Evolutionary conservation across 257 asterid species (phyloP), one percentile per base, ranked within the genome.

Genomic region (Solanum chaucha): DNA sequence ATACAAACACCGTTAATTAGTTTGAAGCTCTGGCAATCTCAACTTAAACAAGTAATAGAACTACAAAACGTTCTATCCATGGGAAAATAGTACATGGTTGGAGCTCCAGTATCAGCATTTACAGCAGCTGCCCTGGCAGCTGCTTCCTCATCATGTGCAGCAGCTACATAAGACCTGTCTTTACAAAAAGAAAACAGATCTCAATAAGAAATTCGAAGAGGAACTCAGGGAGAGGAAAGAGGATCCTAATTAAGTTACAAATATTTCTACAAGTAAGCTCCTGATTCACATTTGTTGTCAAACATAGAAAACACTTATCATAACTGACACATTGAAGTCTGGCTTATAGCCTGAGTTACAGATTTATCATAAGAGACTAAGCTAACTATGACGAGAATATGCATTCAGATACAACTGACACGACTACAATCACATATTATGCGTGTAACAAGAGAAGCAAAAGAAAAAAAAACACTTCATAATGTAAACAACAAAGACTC

Each of bases 131-230:
- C 94, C 89, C 82, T 87, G 80, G 95, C 98, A 88, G 96, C 90
- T 88, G 94, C 92, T 89, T 94, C 98, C 94, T 97, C 99, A 84
- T 95, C 95, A 84, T 91, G 92, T 46, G 94, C 88, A 86, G 98
- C 98, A 32, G 90, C 86, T 67, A 90, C 87, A 72, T 90, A 87
- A 35, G 94, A 94, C 89, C 92, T 88, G 82, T 82, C 88, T 87
- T 97, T 92, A 92, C 81, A 80, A 86, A 74, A 73, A 35, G 64
- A 82, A 68, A 35, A 30, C 6, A 55, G 51, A 32, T 51, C 14
- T 10, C 41, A 71, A 38, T 81, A 10, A 89, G 61, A 51, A 30
- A 68, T 4, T 85, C n/a, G 10, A 46, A 72, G 67, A 85, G 82
- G 67, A 68, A 11, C 71, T 71, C n/a, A 12, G 65, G 71, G 83